Evolutionary conservation across 768 basidiomycete genomes (phyloP), one percentile per base, ranked within the genome.

Genomic region (Gelatoporia subvermispora): DNA sequence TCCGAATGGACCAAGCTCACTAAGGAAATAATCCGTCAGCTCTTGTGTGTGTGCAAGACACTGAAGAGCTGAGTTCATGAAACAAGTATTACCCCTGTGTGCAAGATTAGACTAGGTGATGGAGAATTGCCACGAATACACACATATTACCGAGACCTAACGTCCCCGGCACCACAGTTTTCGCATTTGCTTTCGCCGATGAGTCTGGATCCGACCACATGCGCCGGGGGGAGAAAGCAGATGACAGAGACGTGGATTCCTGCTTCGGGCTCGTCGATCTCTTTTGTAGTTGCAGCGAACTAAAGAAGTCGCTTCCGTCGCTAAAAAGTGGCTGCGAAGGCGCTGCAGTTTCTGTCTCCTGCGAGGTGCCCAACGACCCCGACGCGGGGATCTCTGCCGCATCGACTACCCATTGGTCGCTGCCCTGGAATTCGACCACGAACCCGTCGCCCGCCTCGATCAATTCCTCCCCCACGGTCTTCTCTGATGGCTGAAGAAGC

Each of bases 21-120:
- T 88, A 28, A 93, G 71, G 70, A 99, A 99, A 68, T 99, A 99
- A 44, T 94, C 85, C 10, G 82, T 80, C 20, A 99, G 76, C 62
- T 97, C 93, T 41, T 82, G 78, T 8, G 86, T 90, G 63, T 99
- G 96, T 21, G 87, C 88, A 45, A 99, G 80, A 68, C 96, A 98
- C 63, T 99, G 96, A 5, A 97, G 75, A 1, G 96, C 95, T 45
- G 93, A 94, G 66, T 98, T 99, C 96, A 99, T 98, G 71, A 98
- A 99, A 65, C 94, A 97, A 8, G 94, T 96, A 61, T 94, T 94
- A n/a, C 89, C 90, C 77, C 88, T 88, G 46, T 35, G 37, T 4
- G 35, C 43, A 28, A 9, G 48, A 31, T 64, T 34, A 49, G 50
- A n/a, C n/a, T 36, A 10, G 49, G 45, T 50, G 22, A 44, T n/a